Conservation (phyloP, 768 basidiomycete genomes). For the Hygrophoropsis aurantiaca region DNA sequence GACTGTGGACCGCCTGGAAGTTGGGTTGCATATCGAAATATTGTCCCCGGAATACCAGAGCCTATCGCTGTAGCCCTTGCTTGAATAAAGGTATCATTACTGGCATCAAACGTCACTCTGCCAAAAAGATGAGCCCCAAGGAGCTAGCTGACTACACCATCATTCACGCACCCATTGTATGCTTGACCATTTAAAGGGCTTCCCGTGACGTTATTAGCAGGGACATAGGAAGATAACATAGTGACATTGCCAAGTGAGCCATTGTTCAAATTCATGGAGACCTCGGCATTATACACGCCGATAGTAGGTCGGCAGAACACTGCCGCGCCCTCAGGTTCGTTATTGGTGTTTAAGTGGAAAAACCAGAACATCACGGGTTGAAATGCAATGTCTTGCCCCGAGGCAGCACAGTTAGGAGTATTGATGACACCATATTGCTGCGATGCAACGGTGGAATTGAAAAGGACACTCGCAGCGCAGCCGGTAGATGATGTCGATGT, state of each 20-base stretch:
- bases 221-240: slow-evolving; percentile 23
- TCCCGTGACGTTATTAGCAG: slow-evolving; percentile 54
- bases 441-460: slow-evolving; percentile 37
- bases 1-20: slow-evolving; percentile 39
- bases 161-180: slow-evolving; percentile 58
- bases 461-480: slow-evolving; percentile 39
- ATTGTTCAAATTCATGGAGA: slow-evolving; percentile 44
- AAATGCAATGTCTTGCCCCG: slow-evolving; percentile 34
- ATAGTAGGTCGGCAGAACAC: slow-evolving; percentile 62
- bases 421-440: slow-evolving; percentile 53
- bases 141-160: background rate
- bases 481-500: slow-evolving; percentile 46
- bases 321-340: slow-evolving; percentile 40
- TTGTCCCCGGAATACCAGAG: slow-evolving; percentile 59
- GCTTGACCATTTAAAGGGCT: slow-evolving; percentile 42
- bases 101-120: slow-evolving; percentile 43
- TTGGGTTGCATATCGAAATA: slow-evolving; percentile 52
- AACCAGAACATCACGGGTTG: slow-evolving; percentile 73
- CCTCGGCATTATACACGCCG: slow-evolving; percentile 40
- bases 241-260: slow-evolving; percentile 40
- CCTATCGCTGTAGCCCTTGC: slow-evolving; percentile 50
- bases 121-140: background rate
- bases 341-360: slow-evolving; percentile 36
- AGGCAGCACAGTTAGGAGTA: slow-evolving; percentile 27
- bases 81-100: slow-evolving; percentile 44